Evolutionary conservation across 2,329 filamentous ascomycete species (phyloP).

Genomic region (Tolypocladium amazonense): DNA sequence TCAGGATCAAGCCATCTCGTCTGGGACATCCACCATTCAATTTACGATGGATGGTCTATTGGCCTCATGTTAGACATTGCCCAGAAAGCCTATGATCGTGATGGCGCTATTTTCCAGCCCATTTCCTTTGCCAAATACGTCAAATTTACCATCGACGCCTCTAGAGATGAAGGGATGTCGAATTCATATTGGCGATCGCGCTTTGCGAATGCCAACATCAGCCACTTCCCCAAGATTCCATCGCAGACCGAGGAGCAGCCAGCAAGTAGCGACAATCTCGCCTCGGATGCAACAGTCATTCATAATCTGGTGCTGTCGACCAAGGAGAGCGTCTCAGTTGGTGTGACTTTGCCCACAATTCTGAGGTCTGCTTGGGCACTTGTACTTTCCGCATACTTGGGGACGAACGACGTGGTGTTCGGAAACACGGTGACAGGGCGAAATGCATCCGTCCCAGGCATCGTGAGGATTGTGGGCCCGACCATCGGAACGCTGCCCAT

Average conservation of each 20-base stretch:
- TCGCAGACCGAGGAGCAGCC: background rate
- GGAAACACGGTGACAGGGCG: slow-evolving; percentile 14
- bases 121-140: slow-evolving; percentile 3
- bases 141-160: background rate
- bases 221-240: background rate
- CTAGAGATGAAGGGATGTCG: background rate
- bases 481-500: slow-evolving; percentile 10
- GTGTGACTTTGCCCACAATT: slow-evolving; percentile 8
- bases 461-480: slow-evolving; percentile 12
- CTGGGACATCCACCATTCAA: slow-evolving; percentile 12
- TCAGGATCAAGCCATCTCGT: slow-evolving; percentile 4
- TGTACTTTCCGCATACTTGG: slow-evolving; percentile 7
- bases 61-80: slow-evolving; percentile 2
- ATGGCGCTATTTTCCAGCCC: background rate
- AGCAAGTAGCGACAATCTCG: background rate
- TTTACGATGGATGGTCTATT: slow-evolving; percentile 14
- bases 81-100: slow-evolving; percentile 1
- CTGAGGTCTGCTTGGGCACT: slow-evolving; percentile 18
- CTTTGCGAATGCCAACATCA: background rate
- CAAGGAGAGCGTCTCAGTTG: background rate
- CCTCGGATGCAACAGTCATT: background rate
- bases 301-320: background rate
- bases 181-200: background rate
- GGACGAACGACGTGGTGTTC: slow-evolving; percentile 12
- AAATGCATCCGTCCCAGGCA: slow-evolving; percentile 9